Evolutionary conservation across 495 filamentous ascomycete species (phyloP).

Genomic region (Bacidia gigantensis): DNA sequence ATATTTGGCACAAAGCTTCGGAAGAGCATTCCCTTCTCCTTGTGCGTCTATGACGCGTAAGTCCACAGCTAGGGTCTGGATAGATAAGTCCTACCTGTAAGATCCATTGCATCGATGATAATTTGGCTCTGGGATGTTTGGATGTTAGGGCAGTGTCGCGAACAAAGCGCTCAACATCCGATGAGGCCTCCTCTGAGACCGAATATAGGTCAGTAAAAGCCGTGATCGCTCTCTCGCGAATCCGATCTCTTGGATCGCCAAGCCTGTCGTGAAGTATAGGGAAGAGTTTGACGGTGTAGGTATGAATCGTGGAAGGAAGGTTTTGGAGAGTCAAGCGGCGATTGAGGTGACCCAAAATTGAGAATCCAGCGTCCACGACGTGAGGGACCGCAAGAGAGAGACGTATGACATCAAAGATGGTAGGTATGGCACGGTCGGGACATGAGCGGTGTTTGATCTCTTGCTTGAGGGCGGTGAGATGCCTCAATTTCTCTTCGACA

Average conservation of each 20-base stretch:
- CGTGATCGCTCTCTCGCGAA: constrained; percentile 54
- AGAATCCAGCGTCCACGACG: constrained; percentile 64
- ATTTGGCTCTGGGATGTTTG: constrained; percentile 70
- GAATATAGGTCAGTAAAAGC: constrained; percentile 50
- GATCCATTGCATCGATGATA: constrained; percentile 72
- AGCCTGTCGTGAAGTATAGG: constrained; percentile 71
- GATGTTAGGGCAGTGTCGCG: constrained; percentile 64
- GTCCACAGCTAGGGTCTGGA: constrained; percentile 8
- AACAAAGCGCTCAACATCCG: constrained; percentile 67
- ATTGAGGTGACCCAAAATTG: constrained; percentile 69
- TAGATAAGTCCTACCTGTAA: constrained; percentile 33
- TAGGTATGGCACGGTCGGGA: constrained; percentile 53
- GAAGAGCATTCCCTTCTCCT: constrained; percentile 62
- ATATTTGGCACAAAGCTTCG: constrained; percentile 66
- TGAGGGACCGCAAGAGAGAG: constrained; percentile 58
- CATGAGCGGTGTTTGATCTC: constrained; percentile 82
- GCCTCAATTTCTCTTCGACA: constrained; percentile 51
- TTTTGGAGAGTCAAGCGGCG: constrained; percentile 76
- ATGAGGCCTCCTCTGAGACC: constrained; percentile 44
- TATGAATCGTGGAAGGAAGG: constrained; percentile 48
- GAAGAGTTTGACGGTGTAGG: constrained; percentile 48
- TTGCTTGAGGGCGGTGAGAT: constrained; percentile 61
- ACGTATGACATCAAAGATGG: constrained; percentile 61
- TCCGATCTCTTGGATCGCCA: constrained; percentile 75
- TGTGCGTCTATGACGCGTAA: constrained; percentile 48